Percentiles rank a stretch among this genome's conserved stretches.
Conservation (phyloP, 2,329 filamentous ascomycete species). For the Aspergillus nomiae region DNA sequence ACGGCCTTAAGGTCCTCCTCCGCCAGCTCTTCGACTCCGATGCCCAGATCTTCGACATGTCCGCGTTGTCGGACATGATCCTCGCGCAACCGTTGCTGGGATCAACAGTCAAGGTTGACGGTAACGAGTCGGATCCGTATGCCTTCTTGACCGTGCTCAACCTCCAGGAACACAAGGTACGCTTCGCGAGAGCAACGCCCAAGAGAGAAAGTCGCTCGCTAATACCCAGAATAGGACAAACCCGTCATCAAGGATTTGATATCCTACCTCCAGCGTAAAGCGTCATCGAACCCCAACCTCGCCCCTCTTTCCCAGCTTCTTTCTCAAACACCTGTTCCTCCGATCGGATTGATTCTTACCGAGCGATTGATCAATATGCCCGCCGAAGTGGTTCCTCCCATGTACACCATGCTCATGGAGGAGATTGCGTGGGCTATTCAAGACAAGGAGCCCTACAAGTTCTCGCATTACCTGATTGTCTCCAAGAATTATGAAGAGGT, state of each 20-base stretch:
- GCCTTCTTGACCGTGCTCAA: slow-evolving; percentile 90
- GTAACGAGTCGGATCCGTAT: slow-evolving; percentile 88
- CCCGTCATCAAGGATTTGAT: slow-evolving; percentile 70
- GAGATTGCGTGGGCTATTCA: slow-evolving; percentile 87
- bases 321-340: slow-evolving; percentile 52
- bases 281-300: slow-evolving; percentile 57
- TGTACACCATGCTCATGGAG: slow-evolving; percentile 92
- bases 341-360: slow-evolving; percentile 83
- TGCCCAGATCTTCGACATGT: slow-evolving; percentile 81
- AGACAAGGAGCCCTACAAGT: slow-evolving; percentile 88
- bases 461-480: slow-evolving; percentile 88
- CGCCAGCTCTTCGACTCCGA: slow-evolving; percentile 93
- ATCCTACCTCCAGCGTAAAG: slow-evolving; percentile 66
- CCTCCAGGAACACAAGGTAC: slow-evolving; percentile 69
- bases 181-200: background rate
- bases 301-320: slow-evolving; percentile 62
- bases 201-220: background rate
- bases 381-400: slow-evolving; percentile 84
- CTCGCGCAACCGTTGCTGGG: slow-evolving; percentile 84
- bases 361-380: slow-evolving; percentile 97
- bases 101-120: slow-evolving; percentile 96
- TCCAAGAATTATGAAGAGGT: slow-evolving; percentile 94
- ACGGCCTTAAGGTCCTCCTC: slow-evolving; percentile 85
- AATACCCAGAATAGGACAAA: slow-evolving; percentile 55
- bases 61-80: slow-evolving; percentile 81